Conservation (phyloP, 2,329 filamentous ascomycete species). For the Arthrobotrys entomopaga region DNA sequence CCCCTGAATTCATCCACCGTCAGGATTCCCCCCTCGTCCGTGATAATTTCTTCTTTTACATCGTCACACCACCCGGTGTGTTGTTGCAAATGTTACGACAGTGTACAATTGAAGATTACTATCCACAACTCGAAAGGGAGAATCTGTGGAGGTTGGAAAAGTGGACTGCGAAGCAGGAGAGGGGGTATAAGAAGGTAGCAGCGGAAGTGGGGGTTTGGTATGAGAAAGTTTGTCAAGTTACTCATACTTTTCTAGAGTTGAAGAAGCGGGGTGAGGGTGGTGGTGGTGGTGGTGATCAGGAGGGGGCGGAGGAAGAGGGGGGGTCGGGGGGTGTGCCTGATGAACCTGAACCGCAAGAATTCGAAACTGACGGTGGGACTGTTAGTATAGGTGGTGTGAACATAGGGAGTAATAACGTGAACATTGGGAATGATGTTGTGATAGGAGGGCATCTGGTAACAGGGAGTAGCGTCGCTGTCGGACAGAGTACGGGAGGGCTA, state of each 20-base stretch:
- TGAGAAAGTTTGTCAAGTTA: not conserved
- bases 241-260: constrained; percentile 7
- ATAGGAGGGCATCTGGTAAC: no score
- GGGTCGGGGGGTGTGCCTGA: no score
- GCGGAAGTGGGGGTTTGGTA: constrained; percentile 20
- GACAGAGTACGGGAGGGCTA: no score
- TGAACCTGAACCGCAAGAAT: no score
- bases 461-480: no score
- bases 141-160: no score
- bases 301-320: no score
- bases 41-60: constrained; percentile 16
- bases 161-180: not conserved
- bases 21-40: constrained; percentile 9
- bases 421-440: no score
- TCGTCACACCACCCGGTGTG: constrained; percentile 3
- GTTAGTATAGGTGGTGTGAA: no score
- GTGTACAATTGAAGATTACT: constrained; percentile 16
- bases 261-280: not conserved
- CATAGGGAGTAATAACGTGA: no score
- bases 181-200: not conserved
- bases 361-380: no score
- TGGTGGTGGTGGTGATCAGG: no score
- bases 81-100: constrained; percentile 12
- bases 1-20: constrained; percentile 12
- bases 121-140: not conserved